phyloP scores from a whole-genome alignment of 2,329 filamentous ascomycete genomes.

The Aspergillus proliferans region DNA sequence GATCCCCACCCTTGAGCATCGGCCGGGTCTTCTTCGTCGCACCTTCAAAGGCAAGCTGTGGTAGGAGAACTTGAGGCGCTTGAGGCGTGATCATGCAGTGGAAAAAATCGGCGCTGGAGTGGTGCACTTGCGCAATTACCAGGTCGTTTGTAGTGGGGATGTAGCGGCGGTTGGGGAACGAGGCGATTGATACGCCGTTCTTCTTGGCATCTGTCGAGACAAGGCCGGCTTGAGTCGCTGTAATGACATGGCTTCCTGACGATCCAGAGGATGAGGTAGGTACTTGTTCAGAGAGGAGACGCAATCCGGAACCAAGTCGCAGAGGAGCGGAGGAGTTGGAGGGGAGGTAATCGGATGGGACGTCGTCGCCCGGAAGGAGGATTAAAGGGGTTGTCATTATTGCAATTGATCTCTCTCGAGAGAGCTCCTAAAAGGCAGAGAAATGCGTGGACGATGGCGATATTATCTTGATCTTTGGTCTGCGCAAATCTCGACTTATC shows the following conservation, averaged over 20 bases:
- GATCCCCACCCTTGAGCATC: conserved; percentile 63
- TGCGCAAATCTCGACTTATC: conserved; percentile 7
- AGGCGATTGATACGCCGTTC: conserved; percentile 31
- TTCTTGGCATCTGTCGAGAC: conserved; percentile 35
- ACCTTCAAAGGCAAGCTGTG: conserved; percentile 85
- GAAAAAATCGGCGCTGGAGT: conserved; percentile 69
- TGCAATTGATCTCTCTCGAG: not conserved
- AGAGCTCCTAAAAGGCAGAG: not conserved
- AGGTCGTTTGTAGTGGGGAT: conserved; percentile 73
- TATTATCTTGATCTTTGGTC: not conserved
- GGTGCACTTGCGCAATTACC: conserved; percentile 78
- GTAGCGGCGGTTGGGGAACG: conserved; percentile 55
- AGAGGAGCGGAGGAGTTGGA: conserved; percentile 61
- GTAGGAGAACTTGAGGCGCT: conserved; percentile 61
- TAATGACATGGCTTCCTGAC: conserved; percentile 36
- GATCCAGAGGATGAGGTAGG: conserved; percentile 60
- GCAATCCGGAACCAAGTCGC: conserved; percentile 76
- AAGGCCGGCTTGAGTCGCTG: conserved; percentile 31
- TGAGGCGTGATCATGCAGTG: conserved; percentile 67
- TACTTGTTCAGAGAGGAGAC: conserved; percentile 69
- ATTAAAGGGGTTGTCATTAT: conserved; percentile 56
- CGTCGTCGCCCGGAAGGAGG: conserved; percentile 74
- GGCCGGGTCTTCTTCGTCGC: conserved; percentile 90
- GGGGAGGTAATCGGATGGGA: conserved; percentile 62
- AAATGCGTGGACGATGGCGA: conserved; percentile 5